Percentiles rank a stretch among this genome's conserved stretches.
Evolutionary conservation across 805 yeast species (phyloP).

Genomic region (Lipomyces mesembrius): DNA sequence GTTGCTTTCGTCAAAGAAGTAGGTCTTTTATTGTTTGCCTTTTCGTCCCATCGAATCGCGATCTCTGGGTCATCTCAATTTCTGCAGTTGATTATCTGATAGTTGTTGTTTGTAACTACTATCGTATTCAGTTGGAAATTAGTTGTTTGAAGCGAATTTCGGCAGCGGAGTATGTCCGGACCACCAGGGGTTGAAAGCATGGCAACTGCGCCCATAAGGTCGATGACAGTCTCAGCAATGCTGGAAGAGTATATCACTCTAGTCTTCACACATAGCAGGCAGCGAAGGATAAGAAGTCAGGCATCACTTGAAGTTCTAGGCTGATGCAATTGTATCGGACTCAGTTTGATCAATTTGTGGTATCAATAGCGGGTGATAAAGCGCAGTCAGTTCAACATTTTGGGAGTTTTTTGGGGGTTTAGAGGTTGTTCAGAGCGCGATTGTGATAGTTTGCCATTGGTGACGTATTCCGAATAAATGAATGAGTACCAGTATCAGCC

Average conservation of each 20-base stretch:
- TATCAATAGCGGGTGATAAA: background rate
- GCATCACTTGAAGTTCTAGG: background rate
- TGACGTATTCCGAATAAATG: too few relatives aligned
- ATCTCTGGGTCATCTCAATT: background rate
- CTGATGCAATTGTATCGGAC: background rate
- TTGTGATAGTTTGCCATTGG: too few relatives aligned
- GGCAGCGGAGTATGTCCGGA: background rate
- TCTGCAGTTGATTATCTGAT: background rate
- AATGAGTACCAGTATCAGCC: too few relatives aligned
- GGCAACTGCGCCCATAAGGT: background rate
- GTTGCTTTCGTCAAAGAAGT: constrained; percentile 36
- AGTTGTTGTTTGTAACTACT: background rate
- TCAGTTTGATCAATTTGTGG: background rate
- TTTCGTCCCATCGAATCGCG: background rate
- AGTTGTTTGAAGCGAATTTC: background rate
- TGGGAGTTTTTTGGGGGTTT: background rate
- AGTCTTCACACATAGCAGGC: background rate
- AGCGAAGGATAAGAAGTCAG: background rate
- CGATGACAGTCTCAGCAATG: background rate
- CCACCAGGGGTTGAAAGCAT: background rate
- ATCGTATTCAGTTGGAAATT: background rate
- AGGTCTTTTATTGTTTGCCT: constrained; percentile 3
- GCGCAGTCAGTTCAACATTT: background rate
- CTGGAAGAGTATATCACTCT: background rate
- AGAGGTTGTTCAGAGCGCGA: background rate